Percentiles rank a stretch among this genome's conserved stretches.
Conservation (phyloP, 1,139 yeast genomes). For the Pichia sp. region DNA sequence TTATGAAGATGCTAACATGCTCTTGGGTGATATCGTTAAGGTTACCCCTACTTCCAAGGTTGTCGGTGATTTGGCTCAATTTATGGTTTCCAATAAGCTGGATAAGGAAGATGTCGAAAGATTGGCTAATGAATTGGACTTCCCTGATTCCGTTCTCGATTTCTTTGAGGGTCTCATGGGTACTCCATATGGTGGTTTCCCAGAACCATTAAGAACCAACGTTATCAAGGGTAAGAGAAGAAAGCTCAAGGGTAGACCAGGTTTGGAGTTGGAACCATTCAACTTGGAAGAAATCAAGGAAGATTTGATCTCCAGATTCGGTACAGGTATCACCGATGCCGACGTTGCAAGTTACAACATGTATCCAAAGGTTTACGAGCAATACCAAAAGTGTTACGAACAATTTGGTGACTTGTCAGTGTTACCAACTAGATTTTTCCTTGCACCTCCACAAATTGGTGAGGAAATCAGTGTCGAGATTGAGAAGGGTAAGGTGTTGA, state of each 20-base stretch:
- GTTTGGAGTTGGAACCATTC: conserved; percentile 76
- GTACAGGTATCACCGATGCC: conserved; percentile 54
- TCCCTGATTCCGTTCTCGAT: conserved; percentile 97
- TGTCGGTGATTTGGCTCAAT: conserved; percentile 98
- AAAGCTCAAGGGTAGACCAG: conserved; percentile 85
- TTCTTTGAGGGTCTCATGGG: conserved; percentile 99
- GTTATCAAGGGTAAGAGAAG: conserved; percentile 85
- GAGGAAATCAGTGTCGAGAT: conserved; percentile 87
- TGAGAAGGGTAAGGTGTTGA: conserved; percentile 90
- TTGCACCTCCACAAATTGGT: conserved; percentile 78
- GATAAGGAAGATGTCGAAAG: conserved; percentile 77
- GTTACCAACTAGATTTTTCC: conserved; percentile 84
- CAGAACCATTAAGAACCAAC: conserved; percentile 93
- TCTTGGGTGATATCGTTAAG: conserved; percentile 94
- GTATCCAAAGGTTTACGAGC: conserved; percentile 97
- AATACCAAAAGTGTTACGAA: conserved; percentile 64
- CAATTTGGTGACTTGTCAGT: conserved; percentile 90
- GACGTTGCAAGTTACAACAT: conserved; percentile 94
- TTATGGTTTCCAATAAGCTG: conserved; percentile 94
- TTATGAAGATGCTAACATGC: conserved; percentile 79
- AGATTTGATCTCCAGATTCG: conserved; percentile 62
- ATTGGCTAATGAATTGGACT: conserved; percentile 84
- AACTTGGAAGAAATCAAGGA: conserved; percentile 64
- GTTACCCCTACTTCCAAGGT: conserved; percentile 99
- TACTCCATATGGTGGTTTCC: conserved; percentile 99